Evolutionary conservation across 2,329 filamentous ascomycete species (phyloP).

Genomic region (Clarireedia paspali): DNA sequence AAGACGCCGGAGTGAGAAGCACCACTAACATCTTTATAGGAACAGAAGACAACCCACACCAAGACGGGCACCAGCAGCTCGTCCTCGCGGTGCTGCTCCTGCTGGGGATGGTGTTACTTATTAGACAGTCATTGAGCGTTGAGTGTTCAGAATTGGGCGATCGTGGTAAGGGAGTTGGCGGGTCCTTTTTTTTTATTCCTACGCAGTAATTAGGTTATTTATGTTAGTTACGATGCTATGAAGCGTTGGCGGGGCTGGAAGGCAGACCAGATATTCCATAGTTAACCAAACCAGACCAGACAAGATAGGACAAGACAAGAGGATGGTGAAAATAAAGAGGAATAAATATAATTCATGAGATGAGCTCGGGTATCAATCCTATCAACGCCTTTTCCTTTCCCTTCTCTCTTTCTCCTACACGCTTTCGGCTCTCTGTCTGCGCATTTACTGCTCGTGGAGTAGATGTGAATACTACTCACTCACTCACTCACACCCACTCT

Average conservation of each 20-base stretch:
- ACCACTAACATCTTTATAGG: conserved; percentile 12
- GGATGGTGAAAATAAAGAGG: too few relatives aligned
- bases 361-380: neutral
- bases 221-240: neutral
- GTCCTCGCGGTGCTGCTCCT: conserved; percentile 19
- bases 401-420: conserved; percentile 11
- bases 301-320: too few relatives aligned
- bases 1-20: neutral
- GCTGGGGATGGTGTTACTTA: conserved; percentile 17
- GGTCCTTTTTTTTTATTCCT: too few relatives aligned
- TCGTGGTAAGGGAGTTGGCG: too few relatives aligned
- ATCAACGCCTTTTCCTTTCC: conserved; percentile 7
- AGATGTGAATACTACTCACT: too few relatives aligned
- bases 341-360: too few relatives aligned
- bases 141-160: too few relatives aligned
- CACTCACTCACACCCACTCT: too few relatives aligned
- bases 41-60: conserved; percentile 3
- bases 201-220: neutral
- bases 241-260: neutral
- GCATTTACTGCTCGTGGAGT: too few relatives aligned
- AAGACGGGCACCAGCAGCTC: neutral
- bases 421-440: too few relatives aligned
- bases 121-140: conserved; percentile 3
- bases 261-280: too few relatives aligned
- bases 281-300: too few relatives aligned